phyloP scores from a whole-genome alignment of 1,139 yeast genomes.

The Pichia norvegensis region DNA sequence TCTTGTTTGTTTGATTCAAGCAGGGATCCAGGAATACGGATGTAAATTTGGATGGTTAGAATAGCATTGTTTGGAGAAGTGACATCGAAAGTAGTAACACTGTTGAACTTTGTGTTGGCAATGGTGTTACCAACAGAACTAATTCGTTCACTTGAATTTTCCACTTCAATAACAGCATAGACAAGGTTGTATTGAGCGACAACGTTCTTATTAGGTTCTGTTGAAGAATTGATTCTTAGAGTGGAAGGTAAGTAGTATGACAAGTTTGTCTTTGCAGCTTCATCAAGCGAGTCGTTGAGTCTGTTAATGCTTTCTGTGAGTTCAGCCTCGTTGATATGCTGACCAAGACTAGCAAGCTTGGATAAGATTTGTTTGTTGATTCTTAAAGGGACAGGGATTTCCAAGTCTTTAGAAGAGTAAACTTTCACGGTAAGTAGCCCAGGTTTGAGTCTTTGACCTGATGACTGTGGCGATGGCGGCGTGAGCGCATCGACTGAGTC shows the following conservation, averaged over 20 bases:
- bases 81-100: conserved; percentile 86
- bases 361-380: conserved; percentile 45
- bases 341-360: conserved; percentile 38
- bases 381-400: conserved; percentile 44
- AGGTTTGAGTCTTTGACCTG: conserved; percentile 33
- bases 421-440: conserved; percentile 67
- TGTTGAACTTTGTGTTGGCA: conserved; percentile 66
- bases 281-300: conserved; percentile 29
- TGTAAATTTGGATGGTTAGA: conserved; percentile 63
- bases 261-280: conserved; percentile 25
- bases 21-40: conserved; percentile 64
- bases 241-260: conserved; percentile 57
- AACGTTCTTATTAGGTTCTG: conserved; percentile 41
- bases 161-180: conserved; percentile 69
- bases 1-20: conserved; percentile 32
- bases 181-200: conserved; percentile 31
- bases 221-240: conserved; percentile 38
- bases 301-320: conserved; percentile 35
- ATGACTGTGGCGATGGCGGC: not conserved
- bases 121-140: conserved; percentile 33
- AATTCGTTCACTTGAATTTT: conserved; percentile 42
- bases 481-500: not conserved
- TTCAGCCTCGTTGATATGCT: conserved; percentile 33
- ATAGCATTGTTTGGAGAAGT: conserved; percentile 43
- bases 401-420: conserved; percentile 52